A percentile compares a stretch with the other conserved stretches of the same genome.
phyloP scores from a whole-genome alignment of 441 rosid species.

The Populus tomentosa region DNA sequence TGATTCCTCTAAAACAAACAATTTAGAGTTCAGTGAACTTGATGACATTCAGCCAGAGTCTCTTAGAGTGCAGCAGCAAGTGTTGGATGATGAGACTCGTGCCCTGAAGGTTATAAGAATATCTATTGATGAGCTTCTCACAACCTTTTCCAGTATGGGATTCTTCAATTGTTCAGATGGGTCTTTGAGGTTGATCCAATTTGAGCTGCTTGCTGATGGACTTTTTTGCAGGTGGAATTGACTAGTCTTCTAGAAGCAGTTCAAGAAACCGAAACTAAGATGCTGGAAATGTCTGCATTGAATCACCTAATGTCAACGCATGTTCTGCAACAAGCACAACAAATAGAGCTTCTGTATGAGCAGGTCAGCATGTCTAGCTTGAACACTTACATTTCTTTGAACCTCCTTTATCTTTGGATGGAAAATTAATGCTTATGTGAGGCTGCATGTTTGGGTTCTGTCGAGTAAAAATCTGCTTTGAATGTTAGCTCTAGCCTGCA shows the following conservation, averaged over 20 bases:
- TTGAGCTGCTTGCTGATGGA: no score
- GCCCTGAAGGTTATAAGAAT: conserved; percentile 68
- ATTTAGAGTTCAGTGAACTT: conserved; percentile 36
- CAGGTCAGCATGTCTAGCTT: conserved; percentile 45
- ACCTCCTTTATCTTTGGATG: neutral
- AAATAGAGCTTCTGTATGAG: conserved; percentile 77
- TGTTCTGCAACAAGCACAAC: conserved; percentile 90
- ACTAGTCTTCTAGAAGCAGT: conserved; percentile 74
- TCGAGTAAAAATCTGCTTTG: no score
- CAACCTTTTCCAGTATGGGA: no score
- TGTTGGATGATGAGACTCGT: conserved; percentile 87
- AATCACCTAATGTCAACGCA: conserved; percentile 95
- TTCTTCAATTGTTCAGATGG: no score
- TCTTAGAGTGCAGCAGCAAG: conserved; percentile 59
- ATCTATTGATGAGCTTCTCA: no score
- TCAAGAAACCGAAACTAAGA: conserved; percentile 85
- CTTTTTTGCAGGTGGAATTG: conserved; percentile 58
- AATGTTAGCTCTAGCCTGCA: no score
- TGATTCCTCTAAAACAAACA: no score
- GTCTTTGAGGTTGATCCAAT: no score
- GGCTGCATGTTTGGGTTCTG: no score
- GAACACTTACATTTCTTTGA: neutral
- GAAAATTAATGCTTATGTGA: neutral
- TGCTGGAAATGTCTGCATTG: conserved; percentile 97
- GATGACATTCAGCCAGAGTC: conserved; percentile 49